These are phyloP conservation scores for Mortierella hygrophila DNA, from an alignment of 192 early-diverging fungal species.

Conservation along the genomic window DNA sequence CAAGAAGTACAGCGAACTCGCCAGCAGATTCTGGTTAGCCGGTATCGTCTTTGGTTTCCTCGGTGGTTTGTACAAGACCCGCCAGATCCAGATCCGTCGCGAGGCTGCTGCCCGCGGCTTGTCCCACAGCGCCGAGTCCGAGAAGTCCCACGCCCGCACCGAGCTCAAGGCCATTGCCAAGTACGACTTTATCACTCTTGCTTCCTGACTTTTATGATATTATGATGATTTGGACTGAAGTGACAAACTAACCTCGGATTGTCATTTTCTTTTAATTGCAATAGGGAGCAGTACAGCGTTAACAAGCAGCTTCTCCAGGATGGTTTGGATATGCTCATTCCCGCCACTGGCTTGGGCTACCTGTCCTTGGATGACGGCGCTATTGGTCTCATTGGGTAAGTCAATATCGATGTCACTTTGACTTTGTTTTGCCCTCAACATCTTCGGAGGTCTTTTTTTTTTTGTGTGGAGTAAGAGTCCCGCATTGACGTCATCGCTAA, in stretches of 20 bases:
- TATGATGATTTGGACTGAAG: neutral
- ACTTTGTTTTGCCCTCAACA: neutral
- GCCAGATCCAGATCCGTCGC: slow-evolving; percentile 62
- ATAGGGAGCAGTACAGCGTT: slow-evolving; percentile 68
- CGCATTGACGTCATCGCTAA: neutral
- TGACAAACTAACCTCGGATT: slow-evolving; percentile 8
- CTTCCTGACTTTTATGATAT: neutral
- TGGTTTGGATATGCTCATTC: slow-evolving; percentile 77
- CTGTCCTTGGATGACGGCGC: slow-evolving; percentile 74
- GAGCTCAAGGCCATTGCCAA: slow-evolving; percentile 59
- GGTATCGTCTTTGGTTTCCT: slow-evolving; percentile 74
- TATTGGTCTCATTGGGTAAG: slow-evolving; percentile 78
- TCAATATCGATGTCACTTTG: neutral
- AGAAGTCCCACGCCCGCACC: slow-evolving; percentile 53
- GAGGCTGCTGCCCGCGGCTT: slow-evolving; percentile 51
- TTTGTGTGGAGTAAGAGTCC: neutral
- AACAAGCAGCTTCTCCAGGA: slow-evolving; percentile 73
- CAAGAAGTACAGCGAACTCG: slow-evolving; percentile 70
- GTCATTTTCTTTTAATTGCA: neutral
- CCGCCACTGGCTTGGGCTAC: slow-evolving; percentile 76
- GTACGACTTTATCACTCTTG: slow-evolving; percentile 43
- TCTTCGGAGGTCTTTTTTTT: neutral
- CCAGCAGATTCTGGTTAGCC: slow-evolving; percentile 76
- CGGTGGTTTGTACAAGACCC: slow-evolving; percentile 75
- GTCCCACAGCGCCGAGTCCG: slow-evolving; percentile 36